Evolutionary conservation across 2,329 filamentous ascomycete species (phyloP).

Genomic region (Diaporthe vaccinii): DNA sequence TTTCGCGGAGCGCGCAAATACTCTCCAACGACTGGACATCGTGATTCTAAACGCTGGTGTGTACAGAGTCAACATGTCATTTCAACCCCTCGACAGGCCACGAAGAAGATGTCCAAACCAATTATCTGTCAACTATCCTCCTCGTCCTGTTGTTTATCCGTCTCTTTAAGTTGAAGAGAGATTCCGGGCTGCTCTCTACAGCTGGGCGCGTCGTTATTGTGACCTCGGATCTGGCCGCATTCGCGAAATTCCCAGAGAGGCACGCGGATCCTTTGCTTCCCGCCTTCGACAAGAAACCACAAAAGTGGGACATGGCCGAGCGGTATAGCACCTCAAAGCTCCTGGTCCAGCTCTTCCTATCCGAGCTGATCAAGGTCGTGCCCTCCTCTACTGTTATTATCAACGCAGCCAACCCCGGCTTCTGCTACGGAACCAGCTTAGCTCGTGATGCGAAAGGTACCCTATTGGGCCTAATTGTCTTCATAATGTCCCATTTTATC

Average conservation of each 20-base stretch:
- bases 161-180: not conserved
- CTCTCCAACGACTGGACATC: not conserved
- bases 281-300: conserved; percentile 40
- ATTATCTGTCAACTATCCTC: conserved; percentile 33
- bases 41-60: conserved; percentile 33
- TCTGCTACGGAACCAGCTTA: conserved; percentile 38
- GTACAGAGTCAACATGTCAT: not conserved
- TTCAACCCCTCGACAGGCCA: conserved; percentile 25
- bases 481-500: not conserved
- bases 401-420: conserved; percentile 44
- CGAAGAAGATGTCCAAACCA: conserved; percentile 30
- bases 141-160: conserved; percentile 10
- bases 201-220: conserved; percentile 37
- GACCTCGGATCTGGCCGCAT: conserved; percentile 44
- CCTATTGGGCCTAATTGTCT: not conserved
- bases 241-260: conserved; percentile 42
- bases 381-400: conserved; percentile 42
- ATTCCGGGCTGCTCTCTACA: not conserved
- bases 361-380: conserved; percentile 48
- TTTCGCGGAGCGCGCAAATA: not conserved
- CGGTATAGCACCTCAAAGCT: conserved; percentile 46
- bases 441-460: conserved; percentile 1
- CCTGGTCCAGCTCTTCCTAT: conserved; percentile 51
- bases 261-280: conserved; percentile 41
- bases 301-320: conserved; percentile 41